Conservation (phyloP, 1,284 basidiomycete genomes). For the Microbotryum violaceum region DNA sequence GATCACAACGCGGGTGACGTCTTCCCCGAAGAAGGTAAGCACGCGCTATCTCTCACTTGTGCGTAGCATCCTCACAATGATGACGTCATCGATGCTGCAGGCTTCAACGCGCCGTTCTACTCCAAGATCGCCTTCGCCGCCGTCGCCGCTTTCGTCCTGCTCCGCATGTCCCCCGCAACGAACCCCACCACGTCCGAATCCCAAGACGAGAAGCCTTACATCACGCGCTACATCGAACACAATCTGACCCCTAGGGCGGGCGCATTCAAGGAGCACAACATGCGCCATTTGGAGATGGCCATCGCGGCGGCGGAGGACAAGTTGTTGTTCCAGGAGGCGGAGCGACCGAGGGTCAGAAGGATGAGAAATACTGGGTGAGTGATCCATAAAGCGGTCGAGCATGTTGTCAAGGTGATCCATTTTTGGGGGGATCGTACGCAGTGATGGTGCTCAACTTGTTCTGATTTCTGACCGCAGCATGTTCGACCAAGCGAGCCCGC, state of each 20-base stretch:
- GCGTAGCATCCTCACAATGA: neutral
- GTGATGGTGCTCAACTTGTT: too few relatives aligned
- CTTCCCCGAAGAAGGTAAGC: constrained; percentile 4
- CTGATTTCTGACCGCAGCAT: constrained; percentile 30
- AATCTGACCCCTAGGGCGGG: constrained; percentile 37
- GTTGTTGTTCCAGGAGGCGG: constrained; percentile 45
- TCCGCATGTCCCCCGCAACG: constrained; percentile 33
- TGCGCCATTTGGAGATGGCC: constrained; percentile 43
- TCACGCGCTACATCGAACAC: constrained; percentile 42
- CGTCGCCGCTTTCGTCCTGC: constrained; percentile 33
- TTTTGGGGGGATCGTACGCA: too few relatives aligned
- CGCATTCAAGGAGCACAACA: constrained; percentile 36
- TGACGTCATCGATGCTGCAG: constrained; percentile 3
- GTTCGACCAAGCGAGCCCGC: constrained; percentile 41
- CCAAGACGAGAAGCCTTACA: constrained; percentile 27
- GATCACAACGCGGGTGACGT: neutral
- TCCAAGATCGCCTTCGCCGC: constrained; percentile 20
- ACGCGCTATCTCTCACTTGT: neutral
- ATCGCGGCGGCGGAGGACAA: constrained; percentile 42
- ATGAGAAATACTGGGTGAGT: constrained; percentile 43
- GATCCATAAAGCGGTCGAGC: constrained; percentile 3
- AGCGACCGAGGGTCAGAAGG: constrained; percentile 40
- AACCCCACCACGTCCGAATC: constrained; percentile 12
- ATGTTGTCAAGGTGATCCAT: neutral
- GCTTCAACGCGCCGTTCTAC: constrained; percentile 34